Base-by-base conservation (phyloP, 2,329 filamentous ascomycete genomes). In the Arthroderma sp. region DNA sequence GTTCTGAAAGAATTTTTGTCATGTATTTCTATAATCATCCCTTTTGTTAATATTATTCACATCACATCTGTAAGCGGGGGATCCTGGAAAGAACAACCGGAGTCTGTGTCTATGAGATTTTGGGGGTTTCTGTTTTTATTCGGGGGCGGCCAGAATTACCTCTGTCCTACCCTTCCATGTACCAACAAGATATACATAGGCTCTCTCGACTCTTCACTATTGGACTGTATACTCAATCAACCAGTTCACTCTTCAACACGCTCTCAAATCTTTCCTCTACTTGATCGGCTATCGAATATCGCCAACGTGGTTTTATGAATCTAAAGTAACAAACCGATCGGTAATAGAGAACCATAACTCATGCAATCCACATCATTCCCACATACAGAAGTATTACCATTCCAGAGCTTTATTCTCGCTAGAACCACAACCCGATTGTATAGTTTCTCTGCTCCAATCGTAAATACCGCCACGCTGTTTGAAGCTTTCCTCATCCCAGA, bases 401-500 rank as follows among this genome's bases (percentile, higher is more conserved):
- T 23, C 13, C 11, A 47, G 13, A n/a, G 8, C 41, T 19, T 47
- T 47, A 6, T 23, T 25, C 2, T 47, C 4, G 4, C 41, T 9
- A 25, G 21, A 15, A 4, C 41, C 41, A 13, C 41, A 47, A 25
- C 19, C 21, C 11, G 41, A 25, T 13, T 47, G 9, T 15, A 9
- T 47, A 21, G 19, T 28, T 5, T 58, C 53, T 53, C 53, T 55
- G 37, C 49, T 58, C 77, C 77, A 80, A 31, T 77, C 74, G 62
- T 78, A 79, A n/a, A 78, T 58, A 0, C 76, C 77, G 4, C 77
- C 76, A 6, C 78, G 68, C 58, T 71, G 63, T 0, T 63, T 54
- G 60, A 79, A 80, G 1, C 70, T 70, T 2, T 73, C 63, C 59
- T 73, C 64, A 60, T 80, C 77, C 76, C 75, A 79, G 44, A 67